Evolutionary conservation across 192 early-diverging fungal genomes (phyloP), one percentile per base, ranked within the genome.

Genomic region (Coemansia sp.): DNA sequence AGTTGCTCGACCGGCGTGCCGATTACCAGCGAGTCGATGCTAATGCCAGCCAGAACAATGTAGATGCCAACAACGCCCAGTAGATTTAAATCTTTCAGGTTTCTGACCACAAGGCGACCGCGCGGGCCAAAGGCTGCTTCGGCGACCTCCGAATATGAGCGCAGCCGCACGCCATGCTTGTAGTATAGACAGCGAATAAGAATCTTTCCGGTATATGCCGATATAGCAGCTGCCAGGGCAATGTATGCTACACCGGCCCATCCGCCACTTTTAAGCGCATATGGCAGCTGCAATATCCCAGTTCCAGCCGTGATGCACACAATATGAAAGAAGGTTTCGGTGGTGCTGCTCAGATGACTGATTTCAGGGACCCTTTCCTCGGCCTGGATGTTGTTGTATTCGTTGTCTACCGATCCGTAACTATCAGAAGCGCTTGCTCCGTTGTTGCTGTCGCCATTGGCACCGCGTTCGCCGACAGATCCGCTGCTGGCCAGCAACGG

Each of bases 231-330:
- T 0, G 89, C 85, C 33, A 92, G 76, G 18, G 86, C 33, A 28
- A 95, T 73, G 60, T 92, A 73, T n/a, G 84, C 59, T 6, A 88
- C 54, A 29, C 87, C 88, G 23, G 86, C 67, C 93, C 93, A 95
- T 0, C 93, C 93, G 54, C 86, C 83, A 31, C 86, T 74, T 33
- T 67, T 81, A 14, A 95, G 78, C 5, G 91, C 87, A 64, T 87
- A 93, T 2, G 93, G 93, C 18, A 95, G 78, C 64, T 92, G 91
- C 22, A 93, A 82, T 23, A 90, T 84, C 11, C 93, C 93, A 8
- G 87, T 88, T 33, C 92, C 92, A 11, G 89, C 89, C 11, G 89
- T 86, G 18, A 89, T 87, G 61, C 91, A 93, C 11, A 79, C 70
- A 11, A 79, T 79, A 42, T 79, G 76, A 65, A 79, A 73, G 33